Evolutionary conservation across 2,329 filamentous ascomycete genomes (phyloP).

Genomic region (Diaporthe amygdali): DNA sequence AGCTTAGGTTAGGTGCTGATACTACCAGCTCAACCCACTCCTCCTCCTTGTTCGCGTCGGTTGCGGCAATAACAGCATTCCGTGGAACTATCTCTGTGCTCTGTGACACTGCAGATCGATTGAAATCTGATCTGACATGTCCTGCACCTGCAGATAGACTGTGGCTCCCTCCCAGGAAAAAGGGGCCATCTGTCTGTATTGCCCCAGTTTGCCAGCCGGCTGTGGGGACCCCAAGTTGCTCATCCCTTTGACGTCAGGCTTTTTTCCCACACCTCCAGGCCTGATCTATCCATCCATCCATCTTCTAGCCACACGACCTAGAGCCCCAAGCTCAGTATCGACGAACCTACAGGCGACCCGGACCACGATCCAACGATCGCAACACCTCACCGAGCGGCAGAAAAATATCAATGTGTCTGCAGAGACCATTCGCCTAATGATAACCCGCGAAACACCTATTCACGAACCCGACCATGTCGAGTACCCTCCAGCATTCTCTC

Average conservation of each 20-base stretch:
- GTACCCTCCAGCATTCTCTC: slow-evolving; percentile 11
- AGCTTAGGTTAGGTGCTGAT: background rate
- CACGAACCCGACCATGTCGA: slow-evolving; percentile 24
- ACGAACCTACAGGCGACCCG: background rate
- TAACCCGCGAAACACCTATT: slow-evolving; percentile 14
- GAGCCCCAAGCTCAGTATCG: slow-evolving; percentile 8
- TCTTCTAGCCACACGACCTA: slow-evolving; percentile 5
- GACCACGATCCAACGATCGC: background rate
- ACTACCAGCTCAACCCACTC: background rate
- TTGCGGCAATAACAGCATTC: background rate
- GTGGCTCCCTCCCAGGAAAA: background rate
- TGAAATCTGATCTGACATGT: slow-evolving; percentile 10
- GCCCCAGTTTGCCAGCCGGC: slow-evolving; percentile 4
- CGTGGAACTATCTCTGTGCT: background rate
- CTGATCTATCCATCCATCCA: background rate
- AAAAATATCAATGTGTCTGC: slow-evolving; percentile 1
- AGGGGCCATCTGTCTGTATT: background rate
- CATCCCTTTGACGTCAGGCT: slow-evolving; percentile 24
- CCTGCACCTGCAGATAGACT: background rate
- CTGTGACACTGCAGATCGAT: slow-evolving; percentile 12
- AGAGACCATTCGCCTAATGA: slow-evolving; percentile 8
- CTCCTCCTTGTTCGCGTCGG: background rate
- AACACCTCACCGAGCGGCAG: background rate
- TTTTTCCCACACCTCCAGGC: slow-evolving; percentile 14
- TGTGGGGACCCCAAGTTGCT: slow-evolving; percentile 4